Conservation (phyloP, 2,329 filamentous ascomycete species). For the Dothideomycetidae sp. region DNA sequence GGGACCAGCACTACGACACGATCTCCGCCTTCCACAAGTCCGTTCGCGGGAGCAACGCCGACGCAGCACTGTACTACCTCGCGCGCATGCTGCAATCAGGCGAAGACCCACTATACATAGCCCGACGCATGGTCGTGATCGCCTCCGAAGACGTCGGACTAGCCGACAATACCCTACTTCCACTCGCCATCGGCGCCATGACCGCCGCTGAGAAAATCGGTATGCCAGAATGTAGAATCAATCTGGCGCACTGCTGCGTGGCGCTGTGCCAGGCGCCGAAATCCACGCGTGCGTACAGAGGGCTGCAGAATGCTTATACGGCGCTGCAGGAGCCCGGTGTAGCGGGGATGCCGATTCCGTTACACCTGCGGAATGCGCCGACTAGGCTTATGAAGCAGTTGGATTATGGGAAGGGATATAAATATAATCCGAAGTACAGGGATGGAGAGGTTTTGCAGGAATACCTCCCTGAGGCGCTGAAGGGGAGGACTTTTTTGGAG, state of each 20-base stretch:
- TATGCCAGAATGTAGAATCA: conserved; percentile 87
- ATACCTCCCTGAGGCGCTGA: conserved; percentile 69
- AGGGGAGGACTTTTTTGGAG: conserved; percentile 61
- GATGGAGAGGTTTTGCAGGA: conserved; percentile 73
- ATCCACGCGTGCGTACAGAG: conserved; percentile 74
- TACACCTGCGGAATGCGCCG: conserved; percentile 83
- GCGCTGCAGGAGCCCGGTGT: conserved; percentile 72
- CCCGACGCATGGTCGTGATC: conserved; percentile 83
- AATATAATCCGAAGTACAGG: conserved; percentile 85
- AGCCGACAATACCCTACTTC: conserved; percentile 70
- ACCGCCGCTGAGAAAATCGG: conserved; percentile 84
- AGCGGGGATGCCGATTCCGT: conserved; percentile 65
- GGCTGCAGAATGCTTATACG: conserved; percentile 62
- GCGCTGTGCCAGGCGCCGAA: conserved; percentile 72
- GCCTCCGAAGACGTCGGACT: conserved; percentile 88
- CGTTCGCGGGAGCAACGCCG: conserved; percentile 70
- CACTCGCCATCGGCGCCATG: conserved; percentile 73
- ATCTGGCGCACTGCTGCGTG: conserved; percentile 73
- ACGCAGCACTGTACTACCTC: conserved; percentile 87
- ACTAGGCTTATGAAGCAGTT: conserved; percentile 87
- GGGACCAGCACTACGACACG: conserved; percentile 94
- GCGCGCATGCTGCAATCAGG: conserved; percentile 91
- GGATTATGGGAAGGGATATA: conserved; percentile 82
- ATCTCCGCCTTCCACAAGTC: conserved; percentile 97
- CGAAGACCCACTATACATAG: conserved; percentile 85